A percentile compares a stretch with the other conserved stretches of the same genome.
Evolutionary conservation across 768 basidiomycete genomes (phyloP).

Genomic region (Pisolithus tinctorius): DNA sequence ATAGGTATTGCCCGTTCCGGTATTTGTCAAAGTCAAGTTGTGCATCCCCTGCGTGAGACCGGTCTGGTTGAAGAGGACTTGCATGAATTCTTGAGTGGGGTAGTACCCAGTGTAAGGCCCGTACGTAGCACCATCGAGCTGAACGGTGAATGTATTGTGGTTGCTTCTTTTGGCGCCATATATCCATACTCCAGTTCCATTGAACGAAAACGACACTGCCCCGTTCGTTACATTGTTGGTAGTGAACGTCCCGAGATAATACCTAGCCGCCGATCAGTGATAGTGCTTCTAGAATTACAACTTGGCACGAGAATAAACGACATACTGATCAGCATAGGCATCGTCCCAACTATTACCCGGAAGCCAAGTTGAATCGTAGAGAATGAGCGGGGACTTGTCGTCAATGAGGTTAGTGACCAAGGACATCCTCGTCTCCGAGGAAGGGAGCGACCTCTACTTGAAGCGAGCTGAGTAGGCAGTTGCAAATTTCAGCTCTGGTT

Average conservation of each 20-base stretch:
- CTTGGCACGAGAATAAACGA: too few species aligned
- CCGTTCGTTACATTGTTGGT: constrained; percentile 29
- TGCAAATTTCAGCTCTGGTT: too few species aligned
- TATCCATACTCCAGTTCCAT: constrained; percentile 42
- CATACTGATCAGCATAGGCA: constrained; percentile 12
- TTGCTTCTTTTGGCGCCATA: constrained; percentile 45
- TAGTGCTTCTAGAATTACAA: not conserved
- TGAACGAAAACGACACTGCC: constrained; percentile 36
- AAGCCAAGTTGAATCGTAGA: constrained; percentile 20
- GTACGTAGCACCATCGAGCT: constrained; percentile 31
- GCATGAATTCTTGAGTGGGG: constrained; percentile 30
- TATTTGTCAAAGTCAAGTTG: constrained; percentile 26
- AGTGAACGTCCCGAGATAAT: constrained; percentile 36
- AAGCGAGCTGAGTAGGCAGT: too few species aligned
- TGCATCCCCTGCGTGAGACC: constrained; percentile 31
- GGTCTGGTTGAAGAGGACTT: constrained; percentile 32
- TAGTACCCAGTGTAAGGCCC: constrained; percentile 23
- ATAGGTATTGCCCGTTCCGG: constrained; percentile 25
- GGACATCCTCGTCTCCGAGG: constrained; percentile 12
- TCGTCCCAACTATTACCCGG: constrained; percentile 12
- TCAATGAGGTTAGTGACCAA: constrained; percentile 19
- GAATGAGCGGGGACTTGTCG: constrained; percentile 27
- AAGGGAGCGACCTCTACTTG: too few species aligned
- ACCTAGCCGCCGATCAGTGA: constrained; percentile 16
- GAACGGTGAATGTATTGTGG: constrained; percentile 39